Conservation (phyloP, 305 asterid genomes). For the Vinca major region DNA sequence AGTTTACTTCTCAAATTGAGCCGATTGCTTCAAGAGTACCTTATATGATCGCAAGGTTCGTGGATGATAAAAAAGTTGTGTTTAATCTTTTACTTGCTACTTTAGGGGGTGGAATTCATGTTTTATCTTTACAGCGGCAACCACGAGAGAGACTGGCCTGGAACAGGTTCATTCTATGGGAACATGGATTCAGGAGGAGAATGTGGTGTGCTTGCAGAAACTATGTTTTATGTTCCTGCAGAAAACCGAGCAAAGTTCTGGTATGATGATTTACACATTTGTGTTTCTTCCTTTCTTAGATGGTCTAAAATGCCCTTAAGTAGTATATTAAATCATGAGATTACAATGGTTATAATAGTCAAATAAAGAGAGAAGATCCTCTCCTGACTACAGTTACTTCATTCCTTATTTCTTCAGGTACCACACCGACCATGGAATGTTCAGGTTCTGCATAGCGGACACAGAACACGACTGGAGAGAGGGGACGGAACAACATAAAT, state of each 20-base stretch:
- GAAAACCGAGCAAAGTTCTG: slow-evolving; percentile 71
- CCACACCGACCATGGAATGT: slow-evolving; percentile 83
- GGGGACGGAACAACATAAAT: slow-evolving; percentile 68
- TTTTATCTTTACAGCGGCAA: slow-evolving; percentile 23
- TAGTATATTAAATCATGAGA: too few species aligned
- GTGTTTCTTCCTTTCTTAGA: too few species aligned
- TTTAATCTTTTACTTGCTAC: neutral
- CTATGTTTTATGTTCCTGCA: slow-evolving; percentile 26
- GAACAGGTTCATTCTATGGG: slow-evolving; percentile 23
- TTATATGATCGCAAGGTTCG: slow-evolving; percentile 84
- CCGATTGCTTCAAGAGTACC: slow-evolving; percentile 81
- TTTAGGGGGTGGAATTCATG: neutral
- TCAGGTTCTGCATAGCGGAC: slow-evolving; percentile 76
- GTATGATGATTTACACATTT: slow-evolving; percentile 20
- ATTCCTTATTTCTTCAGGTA: slow-evolving; percentile 37
- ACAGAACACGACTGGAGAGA: slow-evolving; percentile 91
- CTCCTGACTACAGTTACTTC: too few species aligned
- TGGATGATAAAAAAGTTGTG: neutral
- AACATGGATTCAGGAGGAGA: slow-evolving; percentile 30
- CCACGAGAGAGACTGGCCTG: slow-evolving; percentile 32
- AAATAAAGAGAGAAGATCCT: too few species aligned
- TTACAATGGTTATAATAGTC: too few species aligned
- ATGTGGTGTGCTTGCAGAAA: slow-evolving; percentile 28
- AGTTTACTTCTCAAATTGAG: slow-evolving; percentile 83
- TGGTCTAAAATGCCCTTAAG: too few species aligned